These are phyloP conservation scores for Cercospora sp. DNA, from an alignment of 2,329 filamentous ascomycete species.

Conservation along the genomic window DNA sequence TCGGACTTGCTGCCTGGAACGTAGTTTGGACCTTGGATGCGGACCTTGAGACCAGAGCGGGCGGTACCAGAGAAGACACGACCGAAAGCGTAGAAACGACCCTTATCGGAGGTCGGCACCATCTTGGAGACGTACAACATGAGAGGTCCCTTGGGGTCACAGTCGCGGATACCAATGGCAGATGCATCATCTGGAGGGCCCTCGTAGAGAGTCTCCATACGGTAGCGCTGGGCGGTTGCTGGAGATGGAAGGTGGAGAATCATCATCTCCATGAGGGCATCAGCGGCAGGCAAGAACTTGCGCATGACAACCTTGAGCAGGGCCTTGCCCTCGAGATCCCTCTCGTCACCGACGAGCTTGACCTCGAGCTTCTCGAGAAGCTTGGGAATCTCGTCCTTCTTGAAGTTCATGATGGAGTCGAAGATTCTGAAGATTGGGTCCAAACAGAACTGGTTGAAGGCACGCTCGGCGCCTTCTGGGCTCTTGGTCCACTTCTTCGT, in stretches of 20 bases:
- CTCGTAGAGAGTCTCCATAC: slow-evolving; percentile 98
- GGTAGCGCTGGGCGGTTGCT: slow-evolving; percentile 93
- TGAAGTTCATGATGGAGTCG: slow-evolving; percentile 94
- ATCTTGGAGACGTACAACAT: slow-evolving; percentile 99
- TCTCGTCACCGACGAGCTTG: slow-evolving; percentile 85
- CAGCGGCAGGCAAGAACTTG: slow-evolving; percentile 97
- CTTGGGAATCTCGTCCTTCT: slow-evolving; percentile 83
- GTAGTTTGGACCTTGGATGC: slow-evolving; percentile 99
- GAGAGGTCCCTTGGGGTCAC: slow-evolving; percentile 94
- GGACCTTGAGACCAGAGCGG: slow-evolving; percentile 97
- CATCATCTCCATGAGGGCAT: slow-evolving; percentile 99
- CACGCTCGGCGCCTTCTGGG: slow-evolving; percentile 92
- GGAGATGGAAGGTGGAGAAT: slow-evolving; percentile 98
- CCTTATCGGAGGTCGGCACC: slow-evolving; percentile 99
- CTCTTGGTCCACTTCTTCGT: slow-evolving; percentile 99
- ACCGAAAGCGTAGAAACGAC: slow-evolving; percentile 99
- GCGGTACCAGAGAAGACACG: slow-evolving; percentile 99
- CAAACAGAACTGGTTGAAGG: slow-evolving; percentile 99
- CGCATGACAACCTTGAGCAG: slow-evolving; percentile 98
- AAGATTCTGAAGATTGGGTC: slow-evolving; percentile 99
- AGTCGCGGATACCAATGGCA: slow-evolving; percentile 96
- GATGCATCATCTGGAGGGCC: slow-evolving; percentile 90
- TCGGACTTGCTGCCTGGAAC: slow-evolving; percentile 97
- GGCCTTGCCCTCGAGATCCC: slow-evolving; percentile 92
- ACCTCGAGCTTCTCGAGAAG: slow-evolving; percentile 92